A percentile compares a stretch with the other conserved stretches of the same genome.
These are phyloP conservation scores for Phytophthora ohioensis DNA, from an alignment of 352 stramenopile genomes.

Conservation along the genomic window DNA sequence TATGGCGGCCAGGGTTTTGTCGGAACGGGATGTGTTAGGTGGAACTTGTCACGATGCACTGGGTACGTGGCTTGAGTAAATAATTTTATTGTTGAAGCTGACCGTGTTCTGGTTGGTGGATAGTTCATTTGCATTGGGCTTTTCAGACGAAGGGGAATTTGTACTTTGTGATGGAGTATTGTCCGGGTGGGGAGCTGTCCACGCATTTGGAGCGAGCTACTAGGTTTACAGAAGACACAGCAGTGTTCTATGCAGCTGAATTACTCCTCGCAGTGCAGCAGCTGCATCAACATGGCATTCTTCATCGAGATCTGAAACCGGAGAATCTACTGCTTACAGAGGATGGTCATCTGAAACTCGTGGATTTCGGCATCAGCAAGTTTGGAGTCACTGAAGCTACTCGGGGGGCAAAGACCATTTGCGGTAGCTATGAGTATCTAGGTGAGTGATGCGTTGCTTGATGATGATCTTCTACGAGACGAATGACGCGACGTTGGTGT, in stretches of 20 bases:
- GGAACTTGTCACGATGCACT: slow-evolving; percentile 73
- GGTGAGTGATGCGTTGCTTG: slow-evolving; percentile 45
- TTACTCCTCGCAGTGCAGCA: slow-evolving; percentile 82
- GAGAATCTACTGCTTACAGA: slow-evolving; percentile 78
- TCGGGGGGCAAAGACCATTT: slow-evolving; percentile 66
- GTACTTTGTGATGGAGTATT: slow-evolving; percentile 89
- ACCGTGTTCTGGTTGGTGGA: background rate
- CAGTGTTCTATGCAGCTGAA: slow-evolving; percentile 79
- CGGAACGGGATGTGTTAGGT: slow-evolving; percentile 79
- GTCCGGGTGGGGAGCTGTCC: slow-evolving; percentile 75
- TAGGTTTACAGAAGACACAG: slow-evolving; percentile 62
- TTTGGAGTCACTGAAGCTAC: slow-evolving; percentile 81
- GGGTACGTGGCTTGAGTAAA: slow-evolving; percentile 32
- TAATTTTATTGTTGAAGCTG: slow-evolving; percentile 5
- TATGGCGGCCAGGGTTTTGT: slow-evolving; percentile 66
- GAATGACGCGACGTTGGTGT: background rate
- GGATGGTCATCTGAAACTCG: slow-evolving; percentile 77
- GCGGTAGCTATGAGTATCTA: slow-evolving; percentile 85
- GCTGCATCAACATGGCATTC: slow-evolving; percentile 84
- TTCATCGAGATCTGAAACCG: slow-evolving; percentile 87
- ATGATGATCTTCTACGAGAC: background rate
- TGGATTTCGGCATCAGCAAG: slow-evolving; percentile 88
- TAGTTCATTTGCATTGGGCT: slow-evolving; percentile 81
- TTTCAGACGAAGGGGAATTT: slow-evolving; percentile 73
- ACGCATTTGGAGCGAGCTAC: slow-evolving; percentile 55